A percentile compares a stretch with the other conserved stretches of the same genome.
These are phyloP conservation scores for Onygenales sp. DNA, from an alignment of 2,329 filamentous ascomycete genomes.

Conservation along the genomic window DNA sequence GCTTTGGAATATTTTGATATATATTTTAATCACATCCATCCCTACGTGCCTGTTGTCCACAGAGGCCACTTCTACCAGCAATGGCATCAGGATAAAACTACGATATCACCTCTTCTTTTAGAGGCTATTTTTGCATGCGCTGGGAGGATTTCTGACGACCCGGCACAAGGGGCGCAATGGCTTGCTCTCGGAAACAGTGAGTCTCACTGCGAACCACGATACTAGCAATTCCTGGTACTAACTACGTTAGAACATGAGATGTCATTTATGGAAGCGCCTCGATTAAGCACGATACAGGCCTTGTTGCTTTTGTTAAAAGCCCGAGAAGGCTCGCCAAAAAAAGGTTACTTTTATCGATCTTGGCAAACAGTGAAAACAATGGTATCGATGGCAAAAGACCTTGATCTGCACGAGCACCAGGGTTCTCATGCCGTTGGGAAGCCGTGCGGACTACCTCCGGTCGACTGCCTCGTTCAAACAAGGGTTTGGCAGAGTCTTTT, in stretches of 20 bases:
- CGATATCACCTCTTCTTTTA: slow-evolving; percentile 78
- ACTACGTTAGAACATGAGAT: slow-evolving; percentile 65
- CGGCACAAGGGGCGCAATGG: slow-evolving; percentile 82
- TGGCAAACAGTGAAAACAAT: slow-evolving; percentile 95
- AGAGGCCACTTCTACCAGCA: slow-evolving; percentile 75
- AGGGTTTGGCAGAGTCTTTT: slow-evolving; percentile 86
- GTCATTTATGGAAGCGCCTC: slow-evolving; percentile 84
- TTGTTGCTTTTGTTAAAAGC: slow-evolving; percentile 82
- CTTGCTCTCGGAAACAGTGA: slow-evolving; percentile 77
- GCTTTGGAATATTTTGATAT: slow-evolving; percentile 78
- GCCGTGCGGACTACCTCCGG: slow-evolving; percentile 56
- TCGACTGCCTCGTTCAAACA: slow-evolving; percentile 76
- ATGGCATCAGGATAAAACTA: slow-evolving; percentile 73
- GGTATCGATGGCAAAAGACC: slow-evolving; percentile 84
- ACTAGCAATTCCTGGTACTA: background rate
- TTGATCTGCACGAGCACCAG: slow-evolving; percentile 80
- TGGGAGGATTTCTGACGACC: slow-evolving; percentile 65
- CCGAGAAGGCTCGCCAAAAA: slow-evolving; percentile 80
- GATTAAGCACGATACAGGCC: slow-evolving; percentile 85
- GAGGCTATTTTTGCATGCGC: slow-evolving; percentile 89
- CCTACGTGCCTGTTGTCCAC: slow-evolving; percentile 84
- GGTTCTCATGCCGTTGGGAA: slow-evolving; percentile 65
- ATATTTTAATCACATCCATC: slow-evolving; percentile 83
- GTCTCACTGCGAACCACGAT: slow-evolving; percentile 20
- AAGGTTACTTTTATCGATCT: slow-evolving; percentile 91